A percentile compares a stretch with the other conserved stretches of the same genome.
phyloP scores from a whole-genome alignment of 164 flowering plant genomes.

The Aristolochia fimbriata region DNA sequence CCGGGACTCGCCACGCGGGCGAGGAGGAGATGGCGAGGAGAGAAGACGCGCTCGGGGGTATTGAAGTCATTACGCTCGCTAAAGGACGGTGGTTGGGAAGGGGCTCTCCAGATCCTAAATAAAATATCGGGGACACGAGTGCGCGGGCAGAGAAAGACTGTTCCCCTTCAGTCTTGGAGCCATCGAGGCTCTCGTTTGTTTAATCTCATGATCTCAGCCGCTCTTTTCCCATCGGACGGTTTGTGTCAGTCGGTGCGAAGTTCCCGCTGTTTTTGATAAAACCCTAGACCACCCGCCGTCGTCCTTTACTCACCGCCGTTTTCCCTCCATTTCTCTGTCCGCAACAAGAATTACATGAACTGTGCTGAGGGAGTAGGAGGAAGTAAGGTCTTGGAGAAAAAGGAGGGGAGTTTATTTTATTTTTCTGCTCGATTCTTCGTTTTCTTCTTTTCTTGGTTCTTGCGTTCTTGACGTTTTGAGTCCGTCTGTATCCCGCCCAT shows the following conservation, averaged over 20 bases:
- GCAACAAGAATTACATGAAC: constrained; percentile 16
- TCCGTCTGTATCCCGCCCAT: background rate
- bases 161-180: too few species aligned
- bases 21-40: too few species aligned
- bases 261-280: constrained; percentile 5
- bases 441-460: background rate
- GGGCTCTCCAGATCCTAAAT: too few species aligned
- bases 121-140: too few species aligned
- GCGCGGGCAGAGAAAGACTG: too few species aligned
- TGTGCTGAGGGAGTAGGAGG: background rate
- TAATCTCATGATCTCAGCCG: background rate
- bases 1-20: too few species aligned
- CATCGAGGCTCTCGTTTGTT: too few species aligned
- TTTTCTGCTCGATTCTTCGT: too few species aligned
- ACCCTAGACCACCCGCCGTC: constrained; percentile 16
- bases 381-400: background rate
- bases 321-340: constrained; percentile 2
- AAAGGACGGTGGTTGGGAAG: too few species aligned
- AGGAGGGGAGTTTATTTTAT: background rate
- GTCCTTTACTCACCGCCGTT: background rate
- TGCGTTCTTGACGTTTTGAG: background rate
- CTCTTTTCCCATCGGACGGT: constrained; percentile 7
- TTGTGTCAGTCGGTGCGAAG: background rate
- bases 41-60: too few species aligned
- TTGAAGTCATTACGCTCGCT: too few species aligned